phyloP scores from a whole-genome alignment of 768 basidiomycete species.

The Boletus pseudo-olivaceus region DNA sequence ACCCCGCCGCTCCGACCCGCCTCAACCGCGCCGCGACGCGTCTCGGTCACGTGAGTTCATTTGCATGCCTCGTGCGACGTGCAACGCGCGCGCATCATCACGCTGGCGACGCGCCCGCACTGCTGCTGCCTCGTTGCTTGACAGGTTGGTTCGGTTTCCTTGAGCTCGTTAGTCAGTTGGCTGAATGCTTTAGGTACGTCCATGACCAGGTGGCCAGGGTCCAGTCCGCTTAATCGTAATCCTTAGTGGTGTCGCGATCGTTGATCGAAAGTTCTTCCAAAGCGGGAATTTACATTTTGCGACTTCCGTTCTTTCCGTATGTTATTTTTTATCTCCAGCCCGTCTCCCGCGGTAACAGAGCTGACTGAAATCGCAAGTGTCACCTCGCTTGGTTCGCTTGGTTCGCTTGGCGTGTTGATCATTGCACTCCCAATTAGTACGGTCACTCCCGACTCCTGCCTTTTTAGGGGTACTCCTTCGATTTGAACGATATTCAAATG shows the following conservation, averaged over 20 bases:
- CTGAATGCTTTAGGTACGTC: neutral
- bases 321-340: neutral
- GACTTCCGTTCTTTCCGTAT: constrained; percentile 3
- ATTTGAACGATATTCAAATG: constrained; percentile 29
- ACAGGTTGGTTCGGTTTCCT: constrained; percentile 7
- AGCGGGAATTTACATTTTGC: constrained; percentile 12
- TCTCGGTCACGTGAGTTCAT: constrained; percentile 22
- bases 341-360: neutral
- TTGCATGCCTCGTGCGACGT: neutral
- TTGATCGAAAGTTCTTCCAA: constrained; percentile 18
- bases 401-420: constrained; percentile 12
- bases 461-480: constrained; percentile 25
- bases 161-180: neutral
- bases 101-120: neutral
- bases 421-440: neutral
- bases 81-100: too few species aligned
- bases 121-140: neutral
- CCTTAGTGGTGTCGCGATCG: constrained; percentile 9
- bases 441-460: constrained; percentile 14
- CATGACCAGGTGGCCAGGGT: constrained; percentile 13
- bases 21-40: constrained; percentile 28
- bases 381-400: neutral
- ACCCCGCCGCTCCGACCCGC: constrained; percentile 34
- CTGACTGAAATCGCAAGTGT: neutral
- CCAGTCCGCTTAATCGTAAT: neutral